A percentile compares a stretch with the other conserved stretches of the same genome.
These are phyloP conservation scores for Talaromyces verruculosus DNA, from an alignment of 2,329 filamentous ascomycete species.

Conservation along the genomic window DNA sequence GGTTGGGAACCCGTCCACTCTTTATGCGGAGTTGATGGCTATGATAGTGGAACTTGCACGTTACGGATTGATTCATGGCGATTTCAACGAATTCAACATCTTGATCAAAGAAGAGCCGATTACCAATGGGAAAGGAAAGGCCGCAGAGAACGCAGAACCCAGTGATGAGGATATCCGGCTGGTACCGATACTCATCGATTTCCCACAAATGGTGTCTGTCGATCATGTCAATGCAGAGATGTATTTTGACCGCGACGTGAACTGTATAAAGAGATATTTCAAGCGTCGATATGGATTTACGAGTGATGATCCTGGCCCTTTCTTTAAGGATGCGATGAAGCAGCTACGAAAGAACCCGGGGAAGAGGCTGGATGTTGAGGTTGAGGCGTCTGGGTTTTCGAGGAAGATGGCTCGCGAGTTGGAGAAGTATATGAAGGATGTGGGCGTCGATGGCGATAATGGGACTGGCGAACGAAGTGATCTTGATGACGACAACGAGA, in stretches of 20 bases:
- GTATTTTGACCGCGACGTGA: conserved; percentile 95
- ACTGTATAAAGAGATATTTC: conserved; percentile 95
- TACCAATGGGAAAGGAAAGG: conserved; percentile 40
- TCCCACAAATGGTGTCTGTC: conserved; percentile 96
- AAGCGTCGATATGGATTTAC: conserved; percentile 83
- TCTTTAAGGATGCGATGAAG: conserved; percentile 81
- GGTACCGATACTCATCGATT: conserved; percentile 88
- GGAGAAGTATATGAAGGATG: conserved; percentile 80
- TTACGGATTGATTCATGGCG: conserved; percentile 90
- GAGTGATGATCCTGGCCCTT: conserved; percentile 77
- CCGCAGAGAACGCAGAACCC: conserved; percentile 30
- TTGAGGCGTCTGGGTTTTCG: conserved; percentile 91
- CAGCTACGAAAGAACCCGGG: conserved; percentile 61
- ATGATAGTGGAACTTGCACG: conserved; percentile 81
- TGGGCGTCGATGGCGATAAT: conserved; percentile 59
- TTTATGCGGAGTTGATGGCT: conserved; percentile 88
- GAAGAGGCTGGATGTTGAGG: conserved; percentile 77
- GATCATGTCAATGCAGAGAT: conserved; percentile 91
- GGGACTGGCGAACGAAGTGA: conserved; percentile 35
- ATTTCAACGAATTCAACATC: conserved; percentile 99
- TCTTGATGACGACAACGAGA: conserved; percentile 41
- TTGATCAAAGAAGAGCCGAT: conserved; percentile 73
- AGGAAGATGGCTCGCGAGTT: conserved; percentile 96
- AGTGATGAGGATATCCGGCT: conserved; percentile 52
- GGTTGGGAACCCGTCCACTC: conserved; percentile 76